Percentiles rank a stretch among this genome's conserved stretches.
Conservation (phyloP, 176 grass and related monocot genomes). For the Ensete glaucum region DNA sequence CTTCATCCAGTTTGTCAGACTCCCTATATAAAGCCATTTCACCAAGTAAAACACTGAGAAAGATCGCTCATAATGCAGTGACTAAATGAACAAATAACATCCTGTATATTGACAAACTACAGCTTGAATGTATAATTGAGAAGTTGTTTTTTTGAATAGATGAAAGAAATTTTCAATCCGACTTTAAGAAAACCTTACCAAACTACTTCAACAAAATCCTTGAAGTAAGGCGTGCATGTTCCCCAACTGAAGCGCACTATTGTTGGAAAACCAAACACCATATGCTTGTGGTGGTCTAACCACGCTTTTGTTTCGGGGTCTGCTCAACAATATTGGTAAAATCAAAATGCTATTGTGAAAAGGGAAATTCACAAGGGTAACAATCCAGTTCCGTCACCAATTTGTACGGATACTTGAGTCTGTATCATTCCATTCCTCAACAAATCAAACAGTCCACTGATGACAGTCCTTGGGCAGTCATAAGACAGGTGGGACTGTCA, state of each 20-base stretch:
- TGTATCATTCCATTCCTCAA: background rate
- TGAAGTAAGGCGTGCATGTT: conserved; percentile 73
- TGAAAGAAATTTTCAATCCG: background rate
- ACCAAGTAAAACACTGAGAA: background rate
- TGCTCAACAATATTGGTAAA: conserved; percentile 20
- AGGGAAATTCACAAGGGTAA: conserved; percentile 10
- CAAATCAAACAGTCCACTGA: too few species aligned
- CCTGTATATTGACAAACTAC: background rate
- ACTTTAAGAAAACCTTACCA: conserved; percentile 38
- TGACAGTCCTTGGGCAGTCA: too few species aligned
- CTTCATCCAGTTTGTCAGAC: conserved; percentile 70
- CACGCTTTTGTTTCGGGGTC: conserved; percentile 89
- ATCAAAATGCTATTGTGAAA: background rate
- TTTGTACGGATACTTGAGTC: background rate
- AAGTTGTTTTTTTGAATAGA: background rate
- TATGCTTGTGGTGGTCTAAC: conserved; percentile 71
- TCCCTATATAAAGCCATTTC: conserved; percentile 44
- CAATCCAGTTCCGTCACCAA: background rate
- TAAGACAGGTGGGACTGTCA: too few species aligned
- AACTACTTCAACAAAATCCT: conserved; percentile 51
- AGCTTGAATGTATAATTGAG: background rate
- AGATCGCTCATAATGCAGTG: background rate
- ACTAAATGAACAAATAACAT: background rate
- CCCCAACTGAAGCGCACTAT: conserved; percentile 92
- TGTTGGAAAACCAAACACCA: conserved; percentile 76